These are phyloP conservation scores for Solanum medicagineum DNA, from an alignment of 257 asterid genomes.

Conservation along the genomic window DNA sequence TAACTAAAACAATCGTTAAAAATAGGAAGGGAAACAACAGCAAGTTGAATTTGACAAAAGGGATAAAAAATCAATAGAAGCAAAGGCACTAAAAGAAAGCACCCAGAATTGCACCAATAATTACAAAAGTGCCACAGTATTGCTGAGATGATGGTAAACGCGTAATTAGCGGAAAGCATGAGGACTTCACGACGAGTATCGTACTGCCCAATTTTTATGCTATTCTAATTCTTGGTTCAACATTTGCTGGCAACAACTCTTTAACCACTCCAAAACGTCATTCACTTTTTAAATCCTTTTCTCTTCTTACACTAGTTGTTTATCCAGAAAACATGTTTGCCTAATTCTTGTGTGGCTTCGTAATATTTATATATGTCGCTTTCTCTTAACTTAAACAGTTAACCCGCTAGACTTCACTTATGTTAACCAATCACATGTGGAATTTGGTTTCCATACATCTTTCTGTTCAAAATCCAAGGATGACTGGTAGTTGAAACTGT, in stretches of 20 bases:
- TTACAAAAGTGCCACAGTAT: not conserved
- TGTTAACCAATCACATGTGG: no score
- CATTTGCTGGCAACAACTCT: not conserved
- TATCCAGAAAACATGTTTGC: not conserved
- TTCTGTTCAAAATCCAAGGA: not conserved
- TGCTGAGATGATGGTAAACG: not conserved
- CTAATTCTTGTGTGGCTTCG: not conserved
- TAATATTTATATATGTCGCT: not conserved
- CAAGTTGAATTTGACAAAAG: no score
- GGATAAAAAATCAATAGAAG: not conserved
- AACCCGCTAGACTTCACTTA: not conserved
- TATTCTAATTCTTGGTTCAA: not conserved
- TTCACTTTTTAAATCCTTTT: not conserved
- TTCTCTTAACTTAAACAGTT: not conserved
- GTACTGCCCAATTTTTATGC: not conserved
- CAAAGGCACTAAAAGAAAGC: not conserved
- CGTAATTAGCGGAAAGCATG: constrained; percentile 2
- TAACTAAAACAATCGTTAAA: no score
- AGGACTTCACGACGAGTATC: not conserved
- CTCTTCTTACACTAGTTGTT: not conserved
- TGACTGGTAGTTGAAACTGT: not conserved
- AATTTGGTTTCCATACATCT: no score
- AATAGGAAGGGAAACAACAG: no score
- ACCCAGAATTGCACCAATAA: not conserved
- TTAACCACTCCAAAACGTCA: not conserved